Conservation (phyloP, 768 basidiomycete genomes). For the Pisolithus sp. region DNA sequence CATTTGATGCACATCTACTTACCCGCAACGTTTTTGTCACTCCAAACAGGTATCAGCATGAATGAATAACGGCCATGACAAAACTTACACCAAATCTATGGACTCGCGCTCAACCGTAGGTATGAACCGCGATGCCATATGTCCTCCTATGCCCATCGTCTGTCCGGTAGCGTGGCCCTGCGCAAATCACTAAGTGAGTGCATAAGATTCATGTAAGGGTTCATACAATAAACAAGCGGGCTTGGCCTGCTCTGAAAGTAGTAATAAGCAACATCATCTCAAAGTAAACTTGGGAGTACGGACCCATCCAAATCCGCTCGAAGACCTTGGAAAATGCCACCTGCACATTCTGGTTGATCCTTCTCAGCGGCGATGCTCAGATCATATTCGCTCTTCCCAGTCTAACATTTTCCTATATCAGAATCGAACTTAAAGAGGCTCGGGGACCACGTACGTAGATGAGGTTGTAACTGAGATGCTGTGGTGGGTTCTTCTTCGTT, state of each 20-base stretch:
- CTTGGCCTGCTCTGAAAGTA: conserved; percentile 48
- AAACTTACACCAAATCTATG: conserved; percentile 75
- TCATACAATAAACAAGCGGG: conserved; percentile 80
- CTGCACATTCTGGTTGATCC: conserved; percentile 42
- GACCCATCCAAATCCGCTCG: conserved; percentile 83
- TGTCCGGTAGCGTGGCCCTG: conserved; percentile 89
- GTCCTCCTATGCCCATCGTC: conserved; percentile 76
- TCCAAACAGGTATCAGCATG: conserved; percentile 19
- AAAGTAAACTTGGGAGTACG: conserved; percentile 15
- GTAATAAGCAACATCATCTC: conserved; percentile 12
- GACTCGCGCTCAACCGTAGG: conserved; percentile 95
- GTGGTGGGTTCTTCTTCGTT: conserved; percentile 92
- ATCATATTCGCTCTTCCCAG: conserved; percentile 77
- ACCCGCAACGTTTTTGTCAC: conserved; percentile 79
- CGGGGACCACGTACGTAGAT: conserved; percentile 59
- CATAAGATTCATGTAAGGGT: background rate
- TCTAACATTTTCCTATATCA: conserved; percentile 36
- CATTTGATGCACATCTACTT: conserved; percentile 7
- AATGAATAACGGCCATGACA: background rate
- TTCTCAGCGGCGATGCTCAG: conserved; percentile 64
- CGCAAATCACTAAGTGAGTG: conserved; percentile 2
- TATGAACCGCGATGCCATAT: conserved; percentile 79
- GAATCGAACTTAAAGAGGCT: background rate
- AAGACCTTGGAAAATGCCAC: conserved; percentile 80
- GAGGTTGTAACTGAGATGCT: conserved; percentile 65